Base-by-base conservation (phyloP, 148 eudicot genomes). In the Rhododendron ovatum region DNA sequence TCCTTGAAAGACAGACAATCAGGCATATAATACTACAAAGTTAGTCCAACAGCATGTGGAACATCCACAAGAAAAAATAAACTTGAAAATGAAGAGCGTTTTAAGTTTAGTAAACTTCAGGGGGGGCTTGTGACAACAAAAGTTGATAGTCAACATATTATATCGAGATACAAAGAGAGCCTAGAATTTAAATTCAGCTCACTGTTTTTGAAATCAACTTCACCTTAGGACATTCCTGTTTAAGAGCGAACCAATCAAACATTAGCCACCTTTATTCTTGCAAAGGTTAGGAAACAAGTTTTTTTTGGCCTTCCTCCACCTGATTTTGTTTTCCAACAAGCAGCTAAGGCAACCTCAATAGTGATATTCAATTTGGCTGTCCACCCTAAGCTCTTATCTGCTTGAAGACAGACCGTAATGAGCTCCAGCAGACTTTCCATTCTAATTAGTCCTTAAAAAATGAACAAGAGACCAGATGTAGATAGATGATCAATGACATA, bases 401-500 rank as follows among this genome's bases (percentile, higher is more conserved):
- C 33, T 57, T 78, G 50, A 24, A 85, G 26, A 43, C 45, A 53
- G 39, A 74, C 59, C 1, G 4, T 61, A 18, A 84, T 77, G 26
- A 84, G 48, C 37, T 77, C 71, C 24, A 76, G 82, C 73, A 75
- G 9, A 33, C 39, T 84, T 55, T 26, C 30, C 47, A 53, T 35
- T 45, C 47, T 55, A 28, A n/a, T 20, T 24, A 22, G 43, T 43
- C 15, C 24, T 22, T 63, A 33, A 39, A 57, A 75, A 33, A 53
- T 33, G 33, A 80, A 80, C 22, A 50, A 47, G 39, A 30, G 37
- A 80, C 53, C 53, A 28, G 9, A 79, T 48, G 35, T 33, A 55
- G 45, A 53, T 7, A 81, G 65, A 48, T 81, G 83, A 81, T 81
- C 63, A 53, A 81, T 53, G 26, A 81, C 43, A 26, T 81, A 67